Conservation (phyloP, 805 yeast genomes). For the Candida rishiriensis region DNA sequence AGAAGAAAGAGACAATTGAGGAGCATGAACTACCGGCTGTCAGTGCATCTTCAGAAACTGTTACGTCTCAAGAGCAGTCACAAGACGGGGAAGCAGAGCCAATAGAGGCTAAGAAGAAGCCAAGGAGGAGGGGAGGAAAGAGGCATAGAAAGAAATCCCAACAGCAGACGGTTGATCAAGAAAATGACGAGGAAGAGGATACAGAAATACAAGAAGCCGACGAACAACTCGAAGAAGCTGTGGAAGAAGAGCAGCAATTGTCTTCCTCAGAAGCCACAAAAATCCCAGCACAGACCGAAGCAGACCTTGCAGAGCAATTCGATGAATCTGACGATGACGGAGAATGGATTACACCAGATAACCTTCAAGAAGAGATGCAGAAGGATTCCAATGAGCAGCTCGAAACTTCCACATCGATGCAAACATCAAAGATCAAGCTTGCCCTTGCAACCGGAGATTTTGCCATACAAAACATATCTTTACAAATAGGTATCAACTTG, state of each 20-base stretch:
- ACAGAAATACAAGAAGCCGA: constrained; percentile 2
- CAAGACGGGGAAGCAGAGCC: constrained; percentile 3
- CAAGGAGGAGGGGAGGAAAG: constrained; percentile 60
- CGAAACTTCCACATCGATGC: constrained; percentile 28
- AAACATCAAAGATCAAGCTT: constrained; percentile 44
- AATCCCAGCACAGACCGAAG: constrained; percentile 8
- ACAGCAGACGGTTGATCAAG: constrained; percentile 3
- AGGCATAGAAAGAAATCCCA: constrained; percentile 51
- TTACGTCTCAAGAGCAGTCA: constrained; percentile 5
- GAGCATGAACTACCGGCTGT: constrained; percentile 4
- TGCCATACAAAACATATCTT: constrained; percentile 92
- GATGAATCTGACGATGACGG: constrained; percentile 76
- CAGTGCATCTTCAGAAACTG: constrained; percentile 1
- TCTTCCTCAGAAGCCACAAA: background rate
- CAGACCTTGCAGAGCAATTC: constrained; percentile 37
- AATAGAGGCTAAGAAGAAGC: constrained; percentile 31
- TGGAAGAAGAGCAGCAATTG: constrained; percentile 4
- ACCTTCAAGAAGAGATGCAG: constrained; percentile 62
- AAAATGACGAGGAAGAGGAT: constrained; percentile 6
- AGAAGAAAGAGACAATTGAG: constrained; percentile 11
- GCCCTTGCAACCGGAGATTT: constrained; percentile 95
- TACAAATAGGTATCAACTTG: constrained; percentile 84
- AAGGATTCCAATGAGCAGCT: constrained; percentile 66
- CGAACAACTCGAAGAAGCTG: constrained; percentile 5
- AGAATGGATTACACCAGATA: constrained; percentile 91